These are phyloP conservation scores for Chlorella vulgaris DNA, from an alignment of 139 green algal genomes.

Conservation along the genomic window DNA sequence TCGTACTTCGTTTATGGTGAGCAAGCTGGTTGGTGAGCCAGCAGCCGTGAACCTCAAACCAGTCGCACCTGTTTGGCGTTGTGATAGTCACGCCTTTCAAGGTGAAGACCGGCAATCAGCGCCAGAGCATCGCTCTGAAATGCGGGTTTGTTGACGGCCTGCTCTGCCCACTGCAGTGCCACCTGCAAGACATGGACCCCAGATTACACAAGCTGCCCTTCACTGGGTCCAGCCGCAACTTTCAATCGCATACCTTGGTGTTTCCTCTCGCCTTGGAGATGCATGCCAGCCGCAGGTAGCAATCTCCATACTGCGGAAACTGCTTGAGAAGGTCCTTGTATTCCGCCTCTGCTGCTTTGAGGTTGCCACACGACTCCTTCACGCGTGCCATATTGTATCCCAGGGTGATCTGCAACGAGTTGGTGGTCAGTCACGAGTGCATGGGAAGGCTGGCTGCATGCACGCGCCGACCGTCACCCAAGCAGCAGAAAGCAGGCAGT, in stretches of 20 bases:
- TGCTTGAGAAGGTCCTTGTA: constrained; percentile 70
- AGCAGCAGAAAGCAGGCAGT: neutral
- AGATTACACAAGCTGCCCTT: neutral
- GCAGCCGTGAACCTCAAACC: no score
- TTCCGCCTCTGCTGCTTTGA: constrained; percentile 49
- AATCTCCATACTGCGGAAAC: constrained; percentile 84
- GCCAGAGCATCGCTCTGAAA: constrained; percentile 66
- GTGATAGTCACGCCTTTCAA: constrained; percentile 62
- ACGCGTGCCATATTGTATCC: constrained; percentile 84
- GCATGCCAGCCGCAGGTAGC: constrained; percentile 81
- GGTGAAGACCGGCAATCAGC: constrained; percentile 68
- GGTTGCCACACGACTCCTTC: constrained; percentile 69
- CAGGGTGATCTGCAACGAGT: constrained; percentile 66
- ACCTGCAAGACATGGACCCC: no score
- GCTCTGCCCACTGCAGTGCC: constrained; percentile 61
- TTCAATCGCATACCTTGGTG: neutral
- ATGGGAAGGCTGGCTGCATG: no score
- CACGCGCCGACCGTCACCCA: no score
- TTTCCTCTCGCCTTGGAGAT: constrained; percentile 54
- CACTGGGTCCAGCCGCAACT: neutral
- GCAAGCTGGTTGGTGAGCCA: no score
- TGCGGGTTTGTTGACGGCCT: constrained; percentile 33
- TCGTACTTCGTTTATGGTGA: no score
- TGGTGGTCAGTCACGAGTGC: no score
- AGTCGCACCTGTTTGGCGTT: constrained; percentile 45